Base-by-base conservation (phyloP, 2,329 filamentous ascomycete genomes). In the Xylaria sp. region DNA sequence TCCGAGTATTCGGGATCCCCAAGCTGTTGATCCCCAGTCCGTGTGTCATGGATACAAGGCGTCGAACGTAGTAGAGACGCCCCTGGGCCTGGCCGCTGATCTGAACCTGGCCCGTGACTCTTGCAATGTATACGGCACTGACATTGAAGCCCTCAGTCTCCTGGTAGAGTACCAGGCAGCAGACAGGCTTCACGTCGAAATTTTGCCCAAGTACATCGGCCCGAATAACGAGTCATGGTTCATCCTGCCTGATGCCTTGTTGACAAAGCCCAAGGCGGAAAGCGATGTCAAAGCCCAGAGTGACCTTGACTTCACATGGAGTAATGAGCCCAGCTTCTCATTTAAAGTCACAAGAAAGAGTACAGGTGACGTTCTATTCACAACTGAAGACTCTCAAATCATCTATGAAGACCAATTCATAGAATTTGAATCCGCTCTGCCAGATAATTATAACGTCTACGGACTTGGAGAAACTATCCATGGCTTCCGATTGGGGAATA, bases 331-430 rank as follows among this genome's bases (percentile, higher is more conserved):
- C 2, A 91, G 89, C 0, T 94, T 94, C 79, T 89, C 86, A 5
- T 94, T 94, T 78, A 84, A 84, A 0, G 84, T 94, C 9, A 83
- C 81, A 55, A 87, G 89, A 36, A 86, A 84, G 72, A 84, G 83
- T 57, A 90, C 83, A 7, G 85, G 87, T 0, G 91, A 94, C 75
- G 84, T 89, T 0, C 80, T 94, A 0, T 94, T 94, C 77, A 86
- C 87, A 12, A 94, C 91, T 0, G 80, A 83, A 20, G 89, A 89
- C 4, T 88, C 83, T 1, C 85, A 88, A 12, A 80, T 94, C 15
- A 88, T 94, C 0, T 94, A 89, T 74, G 91, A 94, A 75, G 86
- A 94, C 72, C 92, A 94, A 74, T 94, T 93, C 78, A 87, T 94
- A 51, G 92, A 94, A 74, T 91, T 94, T 72, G 85, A 85, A 5